These are phyloP conservation scores for Alternaria panax DNA, from an alignment of 2,329 filamentous ascomycete species.

Conservation along the genomic window DNA sequence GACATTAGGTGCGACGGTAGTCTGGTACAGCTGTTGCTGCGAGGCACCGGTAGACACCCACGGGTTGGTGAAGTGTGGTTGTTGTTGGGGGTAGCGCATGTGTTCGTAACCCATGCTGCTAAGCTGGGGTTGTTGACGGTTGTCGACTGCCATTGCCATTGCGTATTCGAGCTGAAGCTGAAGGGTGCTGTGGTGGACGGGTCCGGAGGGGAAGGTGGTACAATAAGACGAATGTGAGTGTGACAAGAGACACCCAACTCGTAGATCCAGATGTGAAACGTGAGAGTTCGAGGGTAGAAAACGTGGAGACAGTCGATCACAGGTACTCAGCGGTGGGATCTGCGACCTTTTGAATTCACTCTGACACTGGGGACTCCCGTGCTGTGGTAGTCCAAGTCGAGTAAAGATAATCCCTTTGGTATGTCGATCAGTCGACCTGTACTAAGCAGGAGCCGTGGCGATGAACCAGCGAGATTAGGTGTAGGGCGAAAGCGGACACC, in stretches of 20 bases:
- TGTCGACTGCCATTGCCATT: slow-evolving; percentile 97
- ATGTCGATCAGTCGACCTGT: slow-evolving; percentile 49
- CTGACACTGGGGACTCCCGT: slow-evolving; percentile 48
- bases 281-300: slow-evolving; percentile 48
- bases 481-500: slow-evolving; percentile 37
- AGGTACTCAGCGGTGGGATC: slow-evolving; percentile 57
- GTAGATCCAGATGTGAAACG: slow-evolving; percentile 45
- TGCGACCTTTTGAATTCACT: slow-evolving; percentile 54
- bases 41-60: slow-evolving; percentile 72
- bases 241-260: slow-evolving; percentile 32
- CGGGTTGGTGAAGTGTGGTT: slow-evolving; percentile 86
- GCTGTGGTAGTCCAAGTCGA: slow-evolving; percentile 39
- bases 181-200: slow-evolving; percentile 13
- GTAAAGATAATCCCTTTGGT: slow-evolving; percentile 48
- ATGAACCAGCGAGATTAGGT: slow-evolving; percentile 48
- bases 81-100: slow-evolving; percentile 69
- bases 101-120: slow-evolving; percentile 78
- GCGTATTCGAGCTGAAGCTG: slow-evolving; percentile 21
- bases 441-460: slow-evolving; percentile 46
- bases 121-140: slow-evolving; percentile 75
- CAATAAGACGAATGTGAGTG: slow-evolving; percentile 36
- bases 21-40: slow-evolving; percentile 69
- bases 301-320: slow-evolving; percentile 60
- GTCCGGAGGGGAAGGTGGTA: slow-evolving; percentile 24
- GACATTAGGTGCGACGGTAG: slow-evolving; percentile 67